A percentile compares a stretch with the other conserved stretches of the same genome.
phyloP scores from a whole-genome alignment of 208 protist species.

The Leishmania guyanensis region DNA sequence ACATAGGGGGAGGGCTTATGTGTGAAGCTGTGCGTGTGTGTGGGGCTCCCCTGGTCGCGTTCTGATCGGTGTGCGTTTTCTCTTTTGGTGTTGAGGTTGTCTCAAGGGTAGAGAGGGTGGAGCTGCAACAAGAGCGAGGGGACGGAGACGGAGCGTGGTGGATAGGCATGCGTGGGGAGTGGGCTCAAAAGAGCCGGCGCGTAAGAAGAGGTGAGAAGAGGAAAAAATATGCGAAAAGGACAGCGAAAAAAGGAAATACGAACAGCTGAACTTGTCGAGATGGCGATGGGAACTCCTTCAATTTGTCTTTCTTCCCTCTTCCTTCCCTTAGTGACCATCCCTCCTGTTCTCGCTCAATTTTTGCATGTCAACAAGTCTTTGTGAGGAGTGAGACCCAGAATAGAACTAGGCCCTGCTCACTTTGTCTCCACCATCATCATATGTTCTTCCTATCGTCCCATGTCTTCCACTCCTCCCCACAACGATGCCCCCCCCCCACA shows the following conservation, averaged over 20 bases:
- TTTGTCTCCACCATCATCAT: background rate
- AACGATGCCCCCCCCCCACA: background rate
- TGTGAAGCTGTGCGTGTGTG: background rate
- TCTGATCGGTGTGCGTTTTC: background rate
- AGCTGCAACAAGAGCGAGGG: background rate
- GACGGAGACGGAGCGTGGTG: background rate
- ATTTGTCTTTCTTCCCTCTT: background rate
- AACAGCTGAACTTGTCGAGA: background rate
- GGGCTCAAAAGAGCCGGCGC: background rate
- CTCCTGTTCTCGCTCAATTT: background rate
- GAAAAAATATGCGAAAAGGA: background rate
- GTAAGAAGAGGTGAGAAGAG: background rate
- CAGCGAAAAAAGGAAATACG: background rate
- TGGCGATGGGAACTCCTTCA: background rate
- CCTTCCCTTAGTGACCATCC: background rate
- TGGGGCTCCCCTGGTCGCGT: background rate
- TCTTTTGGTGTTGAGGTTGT: background rate
- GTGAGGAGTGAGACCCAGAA: background rate
- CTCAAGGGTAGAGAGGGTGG: background rate
- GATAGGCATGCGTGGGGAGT: background rate
- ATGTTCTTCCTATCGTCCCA: background rate
- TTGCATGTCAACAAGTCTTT: slow-evolving; percentile 1
- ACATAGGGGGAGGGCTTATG: background rate
- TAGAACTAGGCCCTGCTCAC: background rate
- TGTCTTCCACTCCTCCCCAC: background rate